Conservation (phyloP, 495 filamentous ascomycete genomes). For the Penicillium subrubescens region DNA sequence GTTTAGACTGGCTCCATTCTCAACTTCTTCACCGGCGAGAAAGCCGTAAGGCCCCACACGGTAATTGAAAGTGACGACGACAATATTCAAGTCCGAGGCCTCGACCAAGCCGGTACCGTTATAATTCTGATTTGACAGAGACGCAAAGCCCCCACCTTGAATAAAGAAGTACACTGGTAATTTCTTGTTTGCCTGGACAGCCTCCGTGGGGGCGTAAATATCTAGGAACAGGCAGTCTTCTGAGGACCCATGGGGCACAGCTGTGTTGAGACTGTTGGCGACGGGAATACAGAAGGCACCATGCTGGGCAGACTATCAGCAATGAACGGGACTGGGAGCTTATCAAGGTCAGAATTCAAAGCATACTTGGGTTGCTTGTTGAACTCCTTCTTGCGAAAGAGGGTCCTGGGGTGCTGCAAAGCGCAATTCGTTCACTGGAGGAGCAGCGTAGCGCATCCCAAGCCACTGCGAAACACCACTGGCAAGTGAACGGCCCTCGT, state of each 20-base stretch:
- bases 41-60: conserved; percentile 77
- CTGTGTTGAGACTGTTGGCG: conserved; percentile 24
- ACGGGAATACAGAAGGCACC: conserved; percentile 56
- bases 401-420: conserved; percentile 64
- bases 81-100: conserved; percentile 59
- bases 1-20: conserved; percentile 59
- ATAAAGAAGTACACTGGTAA: conserved; percentile 75
- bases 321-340: not conserved
- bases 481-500: conserved; percentile 35
- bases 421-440: conserved; percentile 58
- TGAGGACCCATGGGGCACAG: conserved; percentile 40
- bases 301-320: conserved; percentile 31
- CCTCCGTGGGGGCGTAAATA: conserved; percentile 66
- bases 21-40: conserved; percentile 62
- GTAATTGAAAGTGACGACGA: conserved; percentile 79
- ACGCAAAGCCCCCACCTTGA: conserved; percentile 74
- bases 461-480: conserved; percentile 64
- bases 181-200: conserved; percentile 39
- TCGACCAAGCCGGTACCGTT: conserved; percentile 64
- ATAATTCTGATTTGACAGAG: conserved; percentile 64
- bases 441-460: conserved; percentile 65
- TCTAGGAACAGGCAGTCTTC: conserved; percentile 80
- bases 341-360: not conserved
- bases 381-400: conserved; percentile 32
- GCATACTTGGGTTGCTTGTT: conserved; percentile 48